Base-by-base conservation (phyloP, 108 stramenopile species). In the Discostella stelligeroides region DNA sequence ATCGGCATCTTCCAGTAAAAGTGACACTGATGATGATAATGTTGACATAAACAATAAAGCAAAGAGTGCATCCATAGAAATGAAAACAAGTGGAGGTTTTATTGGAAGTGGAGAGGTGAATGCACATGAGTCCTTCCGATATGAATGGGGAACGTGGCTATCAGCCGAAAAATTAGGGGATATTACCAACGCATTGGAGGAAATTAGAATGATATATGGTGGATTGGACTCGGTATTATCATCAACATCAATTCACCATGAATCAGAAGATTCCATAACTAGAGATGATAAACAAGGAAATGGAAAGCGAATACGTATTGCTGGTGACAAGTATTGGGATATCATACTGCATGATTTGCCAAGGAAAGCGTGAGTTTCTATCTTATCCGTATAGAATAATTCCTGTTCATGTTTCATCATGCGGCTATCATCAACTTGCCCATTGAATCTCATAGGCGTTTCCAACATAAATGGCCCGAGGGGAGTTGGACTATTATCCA, bases 111-210 rank as follows among this genome's bases (percentile, higher is more conserved):
- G 41, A 34, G 0, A 28, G n/a, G 34, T 20, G 7, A 47, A 37
- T 38, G 58, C 15, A 25, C 25, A 58, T 21, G 82, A 79, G 63
- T 28, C 76, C 12, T 86, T 86, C 67, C 87, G 87, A 0, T 88
- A 73, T 38, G 87, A 85, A 64, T 88, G 87, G 87, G 87, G 87
- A 8, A 88, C 87, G 10, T 92, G 92, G 92, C 78, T 82, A 43
- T 63, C 73, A 57, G 75, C 76, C 20, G 80, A 80, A 3, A 42
- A 58, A 18, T 34, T 90, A 17, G 72, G 70, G 21, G 55, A 62
- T 0, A 60, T 92, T 11, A 83, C 87, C 85, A 83, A 82, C 13
- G 51, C 55, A 18, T 37, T 88, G 41, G 84, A 84, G 49, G 78
- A 84, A 30, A 60, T 92, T 4, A 61, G 79, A 42, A 37, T 85